Evolutionary conservation across 805 yeast species (phyloP).

Genomic region (Cephaloascus albidus): DNA sequence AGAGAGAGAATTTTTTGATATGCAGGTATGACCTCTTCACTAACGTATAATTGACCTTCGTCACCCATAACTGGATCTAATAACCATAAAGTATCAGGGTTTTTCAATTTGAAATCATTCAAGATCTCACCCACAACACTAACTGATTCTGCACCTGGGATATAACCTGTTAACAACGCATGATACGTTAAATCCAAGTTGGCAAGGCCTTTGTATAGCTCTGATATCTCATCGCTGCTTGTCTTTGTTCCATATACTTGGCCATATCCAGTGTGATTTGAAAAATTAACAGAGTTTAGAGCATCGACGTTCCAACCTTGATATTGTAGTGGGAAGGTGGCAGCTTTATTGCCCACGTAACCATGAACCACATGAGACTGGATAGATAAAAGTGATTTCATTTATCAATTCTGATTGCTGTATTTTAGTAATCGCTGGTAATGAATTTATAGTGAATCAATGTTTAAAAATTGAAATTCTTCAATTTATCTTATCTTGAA

Average conservation of each 20-base stretch:
- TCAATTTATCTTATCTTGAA: no score
- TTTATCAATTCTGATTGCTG: no score
- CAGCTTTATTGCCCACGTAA: conserved; percentile 62
- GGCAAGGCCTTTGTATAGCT: conserved; percentile 27
- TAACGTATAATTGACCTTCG: conserved; percentile 61
- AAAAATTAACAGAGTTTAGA: conserved; percentile 54
- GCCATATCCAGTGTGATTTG: conserved; percentile 70
- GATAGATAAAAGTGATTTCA: conserved; percentile 33
- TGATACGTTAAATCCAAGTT: conserved; percentile 28
- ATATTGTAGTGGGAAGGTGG: conserved; percentile 55
- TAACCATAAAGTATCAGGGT: conserved; percentile 37
- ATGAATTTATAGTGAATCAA: no score
- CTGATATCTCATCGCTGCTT: conserved; percentile 26
- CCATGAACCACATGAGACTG: conserved; percentile 72
- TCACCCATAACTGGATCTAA: conserved; percentile 81
- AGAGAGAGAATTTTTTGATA: conserved; percentile 35
- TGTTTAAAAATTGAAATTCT: no score
- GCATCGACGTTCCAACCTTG: conserved; percentile 66
- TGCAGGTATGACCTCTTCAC: conserved; percentile 46
- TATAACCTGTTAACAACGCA: conserved; percentile 59
- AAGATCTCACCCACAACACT: conserved; percentile 22
- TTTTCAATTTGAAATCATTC: conserved; percentile 19
- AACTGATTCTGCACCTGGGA: conserved; percentile 48
- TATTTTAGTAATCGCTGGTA: no score
- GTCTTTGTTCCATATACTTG: conserved; percentile 38